These are phyloP conservation scores for Ammopiptanthus mongolicus DNA, from an alignment of 306 rosid species.

Conservation along the genomic window DNA sequence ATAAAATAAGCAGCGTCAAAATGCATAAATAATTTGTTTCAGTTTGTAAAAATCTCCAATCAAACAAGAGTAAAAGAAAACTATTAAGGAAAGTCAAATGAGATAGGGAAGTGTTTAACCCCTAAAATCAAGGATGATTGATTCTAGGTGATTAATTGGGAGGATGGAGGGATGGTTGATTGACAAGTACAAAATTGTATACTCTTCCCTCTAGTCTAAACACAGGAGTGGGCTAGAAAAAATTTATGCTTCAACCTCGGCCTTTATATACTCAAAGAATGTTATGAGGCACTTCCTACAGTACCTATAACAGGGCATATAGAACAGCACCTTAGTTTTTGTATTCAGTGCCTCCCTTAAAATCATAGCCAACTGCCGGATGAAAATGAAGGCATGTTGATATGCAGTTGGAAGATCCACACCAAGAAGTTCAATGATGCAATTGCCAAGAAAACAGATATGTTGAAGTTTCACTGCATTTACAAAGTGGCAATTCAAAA, in stretches of 20 bases:
- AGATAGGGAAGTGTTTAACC: not conserved
- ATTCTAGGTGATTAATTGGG: not conserved
- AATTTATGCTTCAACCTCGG: not conserved
- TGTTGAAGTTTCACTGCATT: constrained; percentile 77
- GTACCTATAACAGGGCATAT: not conserved
- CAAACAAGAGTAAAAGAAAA: not conserved
- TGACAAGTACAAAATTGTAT: not conserved
- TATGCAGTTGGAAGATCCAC: constrained; percentile 81
- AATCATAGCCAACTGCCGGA: constrained; percentile 89
- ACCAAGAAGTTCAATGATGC: constrained; percentile 68
- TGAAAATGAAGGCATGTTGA: constrained; percentile 86
- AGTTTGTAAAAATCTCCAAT: constrained; percentile 5
- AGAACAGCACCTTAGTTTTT: constrained; percentile 70
- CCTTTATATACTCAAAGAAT: not conserved
- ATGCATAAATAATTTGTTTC: not conserved
- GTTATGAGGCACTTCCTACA: not conserved
- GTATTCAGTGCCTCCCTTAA: constrained; percentile 85
- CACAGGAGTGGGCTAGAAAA: not conserved
- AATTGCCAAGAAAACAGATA: constrained; percentile 75
- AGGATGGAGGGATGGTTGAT: not conserved
- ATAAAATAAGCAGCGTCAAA: not conserved
- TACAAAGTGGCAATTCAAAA: constrained; percentile 86
- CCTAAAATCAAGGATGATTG: not conserved
- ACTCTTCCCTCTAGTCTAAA: constrained; percentile 3
- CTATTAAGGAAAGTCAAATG: not conserved